Evolutionary conservation across 139 green algal genomes (phyloP).

Genomic region (Chlorella sp.): DNA sequence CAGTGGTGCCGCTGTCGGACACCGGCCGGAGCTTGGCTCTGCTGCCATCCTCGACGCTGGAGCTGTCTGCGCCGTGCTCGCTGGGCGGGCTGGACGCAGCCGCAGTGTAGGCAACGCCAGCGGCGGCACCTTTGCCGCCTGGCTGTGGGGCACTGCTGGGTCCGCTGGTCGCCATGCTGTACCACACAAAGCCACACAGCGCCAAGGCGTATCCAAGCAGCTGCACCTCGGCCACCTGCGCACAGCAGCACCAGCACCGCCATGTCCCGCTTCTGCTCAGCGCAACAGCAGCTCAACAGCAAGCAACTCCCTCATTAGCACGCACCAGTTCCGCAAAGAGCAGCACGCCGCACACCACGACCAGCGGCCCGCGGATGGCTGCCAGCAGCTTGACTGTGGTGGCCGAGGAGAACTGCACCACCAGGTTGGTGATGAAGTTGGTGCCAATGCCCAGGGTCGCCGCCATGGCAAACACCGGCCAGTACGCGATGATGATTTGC

Average conservation of each 20-base stretch:
- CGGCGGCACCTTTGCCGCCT: too few species aligned
- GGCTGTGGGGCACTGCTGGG: too few species aligned
- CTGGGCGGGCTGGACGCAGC: too few species aligned
- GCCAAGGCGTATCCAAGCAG: neutral
- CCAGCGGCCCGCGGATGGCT: slow-evolving; percentile 21
- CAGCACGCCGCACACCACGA: slow-evolving; percentile 23
- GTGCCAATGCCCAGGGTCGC: slow-evolving; percentile 9
- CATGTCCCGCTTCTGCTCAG: neutral
- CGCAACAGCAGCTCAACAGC: neutral
- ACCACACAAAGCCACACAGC: slow-evolving; percentile 1
- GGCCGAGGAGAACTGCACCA: slow-evolving; percentile 21
- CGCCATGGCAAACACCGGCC: neutral
- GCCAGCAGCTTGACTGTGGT: slow-evolving; percentile 27
- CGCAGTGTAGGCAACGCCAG: too few species aligned
- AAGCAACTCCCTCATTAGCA: neutral
- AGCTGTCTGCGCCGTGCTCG: too few species aligned
- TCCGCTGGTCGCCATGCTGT: neutral
- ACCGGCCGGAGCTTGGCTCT: too few species aligned
- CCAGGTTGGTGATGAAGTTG: slow-evolving; percentile 10
- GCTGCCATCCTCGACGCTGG: too few species aligned
- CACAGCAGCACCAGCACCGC: neutral
- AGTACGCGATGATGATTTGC: neutral
- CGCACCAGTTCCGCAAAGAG: slow-evolving; percentile 15
- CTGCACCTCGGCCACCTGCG: neutral
- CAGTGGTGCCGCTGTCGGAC: too few species aligned